phyloP scores from a whole-genome alignment of 805 yeast species.

The Kurtzmaniella fragi region DNA sequence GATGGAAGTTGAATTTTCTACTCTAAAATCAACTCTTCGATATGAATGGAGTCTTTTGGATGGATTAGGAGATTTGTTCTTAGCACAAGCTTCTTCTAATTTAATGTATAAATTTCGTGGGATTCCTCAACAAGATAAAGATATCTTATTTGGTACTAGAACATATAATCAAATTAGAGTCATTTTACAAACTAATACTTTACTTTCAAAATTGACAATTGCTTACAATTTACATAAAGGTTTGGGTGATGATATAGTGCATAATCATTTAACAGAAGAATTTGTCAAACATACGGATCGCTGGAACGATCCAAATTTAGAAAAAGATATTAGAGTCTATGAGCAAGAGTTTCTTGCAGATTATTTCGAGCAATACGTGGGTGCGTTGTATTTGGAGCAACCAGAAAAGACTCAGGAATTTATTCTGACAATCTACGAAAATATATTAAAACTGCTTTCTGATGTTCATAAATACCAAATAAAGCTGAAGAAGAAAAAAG shows the following conservation, averaged over 20 bases:
- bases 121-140: slow-evolving; percentile 10
- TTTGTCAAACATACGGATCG: slow-evolving; percentile 21
- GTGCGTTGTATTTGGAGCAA: slow-evolving; percentile 34
- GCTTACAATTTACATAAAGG: slow-evolving; percentile 33
- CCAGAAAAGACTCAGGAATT: slow-evolving; percentile 32
- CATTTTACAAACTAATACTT: slow-evolving; percentile 33
- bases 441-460: slow-evolving; percentile 24
- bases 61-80: slow-evolving; percentile 37
- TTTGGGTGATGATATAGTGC: slow-evolving; percentile 24
- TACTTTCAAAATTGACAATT: slow-evolving; percentile 29
- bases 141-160: slow-evolving; percentile 17
- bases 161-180: slow-evolving; percentile 24
- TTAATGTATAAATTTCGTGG: slow-evolving; percentile 22
- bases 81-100: slow-evolving; percentile 32
- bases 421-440: slow-evolving; percentile 25
- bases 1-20: slow-evolving; percentile 13
- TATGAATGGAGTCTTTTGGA: slow-evolving; percentile 35
- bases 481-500: slow-evolving; percentile 7
- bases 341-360: slow-evolving; percentile 41
- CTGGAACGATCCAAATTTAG: slow-evolving; percentile 6
- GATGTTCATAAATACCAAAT: slow-evolving; percentile 5
- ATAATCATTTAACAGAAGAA: slow-evolving; percentile 14
- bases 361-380: slow-evolving; percentile 39
- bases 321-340: slow-evolving; percentile 17
- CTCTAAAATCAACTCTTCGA: slow-evolving; percentile 18